Base-by-base conservation (phyloP, 306 rosid genomes). In the Prunus mume region DNA sequence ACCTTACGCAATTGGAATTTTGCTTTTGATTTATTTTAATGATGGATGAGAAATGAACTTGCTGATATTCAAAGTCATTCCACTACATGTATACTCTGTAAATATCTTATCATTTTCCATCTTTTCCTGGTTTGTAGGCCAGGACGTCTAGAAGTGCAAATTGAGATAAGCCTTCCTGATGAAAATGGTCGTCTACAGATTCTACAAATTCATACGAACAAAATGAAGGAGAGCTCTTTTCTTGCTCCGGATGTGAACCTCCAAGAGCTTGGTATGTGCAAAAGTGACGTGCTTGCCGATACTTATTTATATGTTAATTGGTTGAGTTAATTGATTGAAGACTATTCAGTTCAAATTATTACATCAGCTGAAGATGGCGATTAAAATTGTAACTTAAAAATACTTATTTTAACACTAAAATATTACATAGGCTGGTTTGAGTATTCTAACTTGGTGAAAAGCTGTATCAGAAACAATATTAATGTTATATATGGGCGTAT, bases 191-290 rank as follows among this genome's bases (percentile, higher is more conserved):
- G 99, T 68, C 19, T 92, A 56, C 99, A 95, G 83, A 95, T 96
- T 89, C 97, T 96, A 83, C 93, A 92, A 78, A 96, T 96, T 86
- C 99, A 96, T 78, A 92, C 99, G 19, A 96, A 92, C 87, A 86
- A 89, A 85, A 96, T 96, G 99, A 96, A 96, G 85, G 99, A 96
- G 82, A 96, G 89, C 87, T 96, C 99, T 68, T 96, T 92, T 89
- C 89, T 96, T 66, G 83, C 99, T 78, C 87, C 97, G 67, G 99
- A 96, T 81, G 87, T 96, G 74, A 88, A 92, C 80, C 98, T 96
- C 80, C 88, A 81, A 86, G 98, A 89, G 80, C 97, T 96, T 86
- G 98, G 99, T 92, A 88, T 57, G 93, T 82, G 56, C 73, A 49
- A 72, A 78, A 49, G 19, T 81, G 46, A 77, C 76, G 65, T 71